A percentile compares a stretch with the other conserved stretches of the same genome.
Conservation (phyloP, 2,329 filamentous ascomycete species). For the Zalaria sp. region DNA sequence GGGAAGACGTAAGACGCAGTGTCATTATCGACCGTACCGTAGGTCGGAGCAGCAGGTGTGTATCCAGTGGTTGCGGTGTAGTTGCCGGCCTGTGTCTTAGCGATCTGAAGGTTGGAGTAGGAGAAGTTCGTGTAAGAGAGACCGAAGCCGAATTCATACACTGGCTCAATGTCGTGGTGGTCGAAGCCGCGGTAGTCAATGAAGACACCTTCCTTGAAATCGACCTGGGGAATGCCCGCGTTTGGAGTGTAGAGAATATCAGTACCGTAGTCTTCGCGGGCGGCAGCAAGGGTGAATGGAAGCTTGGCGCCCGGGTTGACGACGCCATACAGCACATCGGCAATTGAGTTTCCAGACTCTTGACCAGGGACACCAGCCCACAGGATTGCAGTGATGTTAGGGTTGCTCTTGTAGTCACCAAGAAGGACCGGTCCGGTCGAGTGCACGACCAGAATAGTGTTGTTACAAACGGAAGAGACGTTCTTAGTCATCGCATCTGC, state of each 20-base stretch:
- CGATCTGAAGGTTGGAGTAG: conserved; percentile 49
- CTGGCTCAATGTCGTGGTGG: conserved; percentile 44
- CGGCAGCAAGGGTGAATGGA: conserved; percentile 63
- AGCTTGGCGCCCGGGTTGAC: conserved; percentile 60
- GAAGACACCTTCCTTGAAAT: conserved; percentile 61
- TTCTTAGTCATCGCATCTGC: conserved; percentile 49
- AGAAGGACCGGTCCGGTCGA: conserved; percentile 65
- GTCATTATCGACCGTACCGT: conserved; percentile 31
- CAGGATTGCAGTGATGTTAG: conserved; percentile 66
- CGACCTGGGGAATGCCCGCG: conserved; percentile 53
- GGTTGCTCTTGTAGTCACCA: conserved; percentile 54
- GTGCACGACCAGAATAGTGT: conserved; percentile 83
- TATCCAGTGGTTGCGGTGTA: conserved; percentile 47
- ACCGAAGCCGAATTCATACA: conserved; percentile 67
- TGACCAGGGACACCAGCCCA: conserved; percentile 70
- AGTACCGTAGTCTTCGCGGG: conserved; percentile 50
- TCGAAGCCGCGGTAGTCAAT: conserved; percentile 70
- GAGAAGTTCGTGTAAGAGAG: conserved; percentile 63
- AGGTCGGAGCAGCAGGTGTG: conserved; percentile 46
- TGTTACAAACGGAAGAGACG: conserved; percentile 59
- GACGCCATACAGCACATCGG: conserved; percentile 63
- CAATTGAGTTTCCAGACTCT: conserved; percentile 62
- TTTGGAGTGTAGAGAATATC: conserved; percentile 51
- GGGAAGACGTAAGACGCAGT: conserved; percentile 56
- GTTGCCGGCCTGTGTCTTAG: conserved; percentile 24